Evolutionary conservation across 2,329 filamentous ascomycete species (phyloP).

Genomic region (Acrocalymma vagum): DNA sequence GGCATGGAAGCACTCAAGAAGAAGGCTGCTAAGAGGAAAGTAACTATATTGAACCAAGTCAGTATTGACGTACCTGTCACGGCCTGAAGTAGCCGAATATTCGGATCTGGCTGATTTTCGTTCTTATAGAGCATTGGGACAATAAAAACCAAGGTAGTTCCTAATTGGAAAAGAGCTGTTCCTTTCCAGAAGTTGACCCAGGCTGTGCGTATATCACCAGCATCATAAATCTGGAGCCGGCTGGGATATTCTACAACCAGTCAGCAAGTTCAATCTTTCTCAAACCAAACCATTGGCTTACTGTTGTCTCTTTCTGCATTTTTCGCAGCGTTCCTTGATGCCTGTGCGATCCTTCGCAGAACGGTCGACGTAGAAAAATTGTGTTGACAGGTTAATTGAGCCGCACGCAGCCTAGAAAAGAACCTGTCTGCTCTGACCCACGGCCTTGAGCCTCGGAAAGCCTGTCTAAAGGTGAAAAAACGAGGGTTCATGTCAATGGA

Average conservation of each 20-base stretch:
- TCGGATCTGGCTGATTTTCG: conserved; percentile 41
- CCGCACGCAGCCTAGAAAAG: conserved; percentile 7
- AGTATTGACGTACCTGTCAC: conserved; percentile 35
- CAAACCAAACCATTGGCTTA: conserved; percentile 10
- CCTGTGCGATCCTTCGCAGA: conserved; percentile 24
- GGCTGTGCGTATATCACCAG: conserved; percentile 44
- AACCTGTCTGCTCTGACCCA: conserved; percentile 10
- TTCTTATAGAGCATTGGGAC: conserved; percentile 43
- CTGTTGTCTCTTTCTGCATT: conserved; percentile 30
- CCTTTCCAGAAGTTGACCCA: conserved; percentile 49
- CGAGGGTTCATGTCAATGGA: conserved; percentile 37
- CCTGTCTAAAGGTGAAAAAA: conserved; percentile 25
- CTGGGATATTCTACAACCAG: conserved; percentile 27
- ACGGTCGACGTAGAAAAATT: conserved; percentile 41
- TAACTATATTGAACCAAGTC: background rate
- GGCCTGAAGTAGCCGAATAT: conserved; percentile 34
- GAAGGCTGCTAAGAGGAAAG: conserved; percentile 1
- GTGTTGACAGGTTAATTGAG: conserved; percentile 33
- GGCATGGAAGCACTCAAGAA: too few relatives aligned
- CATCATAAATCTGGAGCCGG: conserved; percentile 46
- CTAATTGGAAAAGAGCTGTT: conserved; percentile 44
- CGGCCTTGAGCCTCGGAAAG: conserved; percentile 24
- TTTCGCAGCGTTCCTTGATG: conserved; percentile 25
- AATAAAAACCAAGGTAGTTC: conserved; percentile 37
- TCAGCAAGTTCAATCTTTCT: conserved; percentile 5